Conservation (phyloP, 257 asterid species). For the Paraleonurus japonicus region DNA sequence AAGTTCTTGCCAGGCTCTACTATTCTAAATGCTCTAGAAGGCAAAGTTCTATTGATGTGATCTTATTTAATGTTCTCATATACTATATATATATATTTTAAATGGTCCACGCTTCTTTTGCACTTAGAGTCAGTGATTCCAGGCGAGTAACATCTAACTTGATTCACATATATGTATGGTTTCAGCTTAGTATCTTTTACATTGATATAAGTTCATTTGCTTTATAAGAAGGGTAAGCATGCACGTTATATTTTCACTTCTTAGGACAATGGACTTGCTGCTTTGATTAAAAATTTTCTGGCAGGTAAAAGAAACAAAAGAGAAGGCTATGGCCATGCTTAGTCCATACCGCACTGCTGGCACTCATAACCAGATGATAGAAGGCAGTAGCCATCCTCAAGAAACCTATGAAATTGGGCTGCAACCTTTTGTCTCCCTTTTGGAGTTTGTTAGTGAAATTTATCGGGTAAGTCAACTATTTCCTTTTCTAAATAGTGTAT, state of each 20-base stretch:
- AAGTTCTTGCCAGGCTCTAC: too few relatives aligned
- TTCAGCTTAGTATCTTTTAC: conserved; percentile 2
- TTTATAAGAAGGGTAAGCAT: conserved; percentile 7
- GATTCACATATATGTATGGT: conserved; percentile 6
- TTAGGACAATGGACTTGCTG: conserved; percentile 9
- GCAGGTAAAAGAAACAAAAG: conserved; percentile 92
- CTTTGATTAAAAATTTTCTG: conserved; percentile 19
- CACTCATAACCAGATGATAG: conserved; percentile 55
- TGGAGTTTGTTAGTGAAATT: conserved; percentile 94
- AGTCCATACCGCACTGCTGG: conserved; percentile 59
- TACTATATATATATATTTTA: too few relatives aligned
- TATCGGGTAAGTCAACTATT: conserved; percentile 63
- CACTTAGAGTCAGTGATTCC: background rate
- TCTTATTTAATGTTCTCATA: too few relatives aligned
- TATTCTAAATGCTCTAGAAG: too few relatives aligned
- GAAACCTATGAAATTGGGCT: conserved; percentile 48
- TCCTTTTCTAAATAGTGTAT: conserved; percentile 17
- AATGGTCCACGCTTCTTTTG: too few relatives aligned
- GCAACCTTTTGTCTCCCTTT: conserved; percentile 77
- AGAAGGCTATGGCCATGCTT: conserved; percentile 78
- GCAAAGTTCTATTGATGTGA: too few relatives aligned
- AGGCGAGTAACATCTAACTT: background rate
- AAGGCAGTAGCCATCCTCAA: conserved; percentile 49
- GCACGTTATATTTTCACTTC: conserved; percentile 8
- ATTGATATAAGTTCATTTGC: conserved; percentile 5